Base-by-base conservation (phyloP, 345 rosid species). In the Adansonia digitata region DNA sequence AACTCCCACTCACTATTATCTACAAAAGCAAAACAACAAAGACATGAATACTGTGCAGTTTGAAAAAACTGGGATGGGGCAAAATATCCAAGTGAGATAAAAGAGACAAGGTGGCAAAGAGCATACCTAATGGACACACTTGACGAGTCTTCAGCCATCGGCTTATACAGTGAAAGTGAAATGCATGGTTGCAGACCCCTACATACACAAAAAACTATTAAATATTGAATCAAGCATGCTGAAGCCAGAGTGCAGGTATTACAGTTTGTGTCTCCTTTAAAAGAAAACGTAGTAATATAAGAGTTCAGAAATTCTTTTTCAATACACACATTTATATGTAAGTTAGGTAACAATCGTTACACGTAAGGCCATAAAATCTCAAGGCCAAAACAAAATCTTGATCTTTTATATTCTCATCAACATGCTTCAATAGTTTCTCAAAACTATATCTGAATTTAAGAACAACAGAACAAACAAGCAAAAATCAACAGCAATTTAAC, bases 1-100 rank as follows among this genome's bases (percentile, higher is more conserved):
- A 95, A 95, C 86, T 95, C 99, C 99, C 99, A 95, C 84, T 96
- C 99, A 8, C 98, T 93, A 84, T 96, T 96, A 82, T 96, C 99
- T 96, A 91, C 78, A 79, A 13, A 75, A 49, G 8, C 43, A 69
- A 51, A 69, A 69, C 5, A 11, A 11, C 7, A 7, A 2, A 7
- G 20, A 46, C 6, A 46, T 10, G 5, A 67, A 22, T 1, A 12
- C 8, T 27, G 29, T 29, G 72, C 26, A 48, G 27, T 27, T 18
- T 2, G 8, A 31, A 31, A 42, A 29, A 48, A 27, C n/a, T 29
- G 26, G 63, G 37, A 15, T 5, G 14, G 27, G 24, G 24, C 51
- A 6, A 37, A 70, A 72, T 8, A 55, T 49, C 53, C 9, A 2
- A 42, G 34, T 13, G 22, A 43, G 31, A 43, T 27, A 34, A 18